These are phyloP conservation scores for Podospora australis DNA, from an alignment of 495 filamentous ascomycete species.

Conservation along the genomic window DNA sequence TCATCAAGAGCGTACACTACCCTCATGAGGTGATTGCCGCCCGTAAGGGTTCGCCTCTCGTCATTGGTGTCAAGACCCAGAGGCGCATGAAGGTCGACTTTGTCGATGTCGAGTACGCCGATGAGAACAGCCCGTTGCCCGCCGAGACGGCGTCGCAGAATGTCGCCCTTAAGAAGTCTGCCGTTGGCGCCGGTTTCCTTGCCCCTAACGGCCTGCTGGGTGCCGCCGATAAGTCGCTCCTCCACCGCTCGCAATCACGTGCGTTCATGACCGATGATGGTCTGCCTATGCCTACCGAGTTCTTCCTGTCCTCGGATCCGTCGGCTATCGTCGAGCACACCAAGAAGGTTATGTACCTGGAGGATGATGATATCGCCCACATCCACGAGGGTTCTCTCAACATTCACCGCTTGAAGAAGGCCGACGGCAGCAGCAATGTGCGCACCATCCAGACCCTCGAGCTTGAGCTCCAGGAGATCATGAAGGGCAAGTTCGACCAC, in stretches of 20 bases:
- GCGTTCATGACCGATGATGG: slow-evolving; percentile 98
- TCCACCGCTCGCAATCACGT: slow-evolving; percentile 95
- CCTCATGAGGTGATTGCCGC: slow-evolving; percentile 97
- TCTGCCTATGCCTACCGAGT: slow-evolving; percentile 94
- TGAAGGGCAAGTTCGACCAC: slow-evolving; percentile 99
- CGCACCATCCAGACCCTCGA: slow-evolving; percentile 97
- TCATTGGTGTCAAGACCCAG: slow-evolving; percentile 89
- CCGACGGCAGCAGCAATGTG: slow-evolving; percentile 92
- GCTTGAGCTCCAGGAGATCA: slow-evolving; percentile 98
- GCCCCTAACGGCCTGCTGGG: slow-evolving; percentile 67
- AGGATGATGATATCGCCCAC: slow-evolving; percentile 98
- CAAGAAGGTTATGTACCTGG: slow-evolving; percentile 98
- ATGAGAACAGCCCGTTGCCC: slow-evolving; percentile 72
- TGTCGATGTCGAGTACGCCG: slow-evolving; percentile 93
- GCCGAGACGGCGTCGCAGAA: slow-evolving; percentile 96
- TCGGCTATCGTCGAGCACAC: slow-evolving; percentile 99
- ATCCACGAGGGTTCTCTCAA: slow-evolving; percentile 98
- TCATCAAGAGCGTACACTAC: slow-evolving; percentile 97
- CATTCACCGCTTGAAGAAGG: slow-evolving; percentile 95
- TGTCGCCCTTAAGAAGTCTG: slow-evolving; percentile 81
- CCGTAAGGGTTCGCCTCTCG: slow-evolving; percentile 93
- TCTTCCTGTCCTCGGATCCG: slow-evolving; percentile 96
- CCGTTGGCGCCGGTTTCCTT: slow-evolving; percentile 43
- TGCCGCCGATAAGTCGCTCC: slow-evolving; percentile 90
- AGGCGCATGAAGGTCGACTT: slow-evolving; percentile 99